phyloP scores from a whole-genome alignment of 192 early-diverging fungal genomes.

The Mortierella hygrophila region DNA sequence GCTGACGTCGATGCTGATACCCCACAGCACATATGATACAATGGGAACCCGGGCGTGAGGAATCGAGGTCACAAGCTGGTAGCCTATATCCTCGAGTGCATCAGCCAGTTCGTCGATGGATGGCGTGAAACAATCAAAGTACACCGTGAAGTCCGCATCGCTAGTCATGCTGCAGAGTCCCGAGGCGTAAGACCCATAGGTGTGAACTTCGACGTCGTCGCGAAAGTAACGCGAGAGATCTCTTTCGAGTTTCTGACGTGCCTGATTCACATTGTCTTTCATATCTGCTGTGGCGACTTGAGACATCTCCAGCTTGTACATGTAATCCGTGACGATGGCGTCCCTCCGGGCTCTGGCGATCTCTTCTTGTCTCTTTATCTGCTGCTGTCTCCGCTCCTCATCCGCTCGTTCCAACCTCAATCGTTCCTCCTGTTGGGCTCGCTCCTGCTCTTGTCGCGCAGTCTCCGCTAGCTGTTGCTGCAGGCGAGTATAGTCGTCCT shows the following conservation, averaged over 20 bases:
- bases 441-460: no score
- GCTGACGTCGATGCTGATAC: not conserved
- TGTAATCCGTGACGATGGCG: not conserved
- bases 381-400: not conserved
- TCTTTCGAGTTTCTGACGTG: not conserved
- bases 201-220: not conserved
- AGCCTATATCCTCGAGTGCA: not conserved
- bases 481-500: no score
- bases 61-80: not conserved
- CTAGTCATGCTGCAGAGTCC: not conserved
- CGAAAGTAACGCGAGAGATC: not conserved
- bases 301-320: not conserved
- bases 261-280: not conserved
- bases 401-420: not conserved
- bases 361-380: not conserved
- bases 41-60: not conserved
- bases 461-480: no score
- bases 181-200: constrained; percentile 4
- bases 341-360: not conserved
- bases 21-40: not conserved
- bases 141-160: constrained; percentile 3
- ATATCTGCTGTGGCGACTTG: not conserved
- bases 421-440: no score
- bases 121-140: not conserved
- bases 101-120: not conserved